A percentile compares a stretch with the other conserved stretches of the same genome.
These are phyloP conservation scores for Discostella pseudostelligera DNA, from an alignment of 108 stramenopile species.

Conservation along the genomic window DNA sequence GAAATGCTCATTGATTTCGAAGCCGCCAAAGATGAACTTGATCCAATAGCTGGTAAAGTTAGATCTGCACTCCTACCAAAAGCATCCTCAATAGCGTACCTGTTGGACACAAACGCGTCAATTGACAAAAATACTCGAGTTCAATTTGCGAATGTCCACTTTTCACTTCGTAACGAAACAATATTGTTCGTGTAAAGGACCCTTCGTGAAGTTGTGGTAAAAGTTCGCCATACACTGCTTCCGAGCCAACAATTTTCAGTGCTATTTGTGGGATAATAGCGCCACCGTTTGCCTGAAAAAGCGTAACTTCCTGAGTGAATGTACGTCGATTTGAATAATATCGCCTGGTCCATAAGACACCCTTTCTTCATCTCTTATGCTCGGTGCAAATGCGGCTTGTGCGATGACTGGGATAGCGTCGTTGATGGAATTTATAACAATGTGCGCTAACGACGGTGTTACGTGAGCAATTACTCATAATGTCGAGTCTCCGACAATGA, in stretches of 20 bases:
- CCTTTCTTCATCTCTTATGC: conserved; percentile 24
- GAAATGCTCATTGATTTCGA: conserved; percentile 36
- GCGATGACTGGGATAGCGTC: conserved; percentile 19
- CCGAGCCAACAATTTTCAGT: conserved; percentile 26
- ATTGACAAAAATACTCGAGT: conserved; percentile 33
- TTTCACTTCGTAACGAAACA: conserved; percentile 49
- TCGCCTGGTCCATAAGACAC: conserved; percentile 35
- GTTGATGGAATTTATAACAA: conserved; percentile 37
- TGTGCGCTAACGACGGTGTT: conserved; percentile 28
- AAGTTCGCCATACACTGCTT: conserved; percentile 21
- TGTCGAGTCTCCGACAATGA: conserved; percentile 26
- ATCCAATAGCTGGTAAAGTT: conserved; percentile 20
- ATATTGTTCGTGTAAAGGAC: conserved; percentile 10
- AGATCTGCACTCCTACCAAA: conserved; percentile 38
- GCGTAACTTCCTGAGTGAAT: conserved; percentile 39
- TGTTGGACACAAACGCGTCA: conserved; percentile 23
- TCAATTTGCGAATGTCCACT: conserved; percentile 37
- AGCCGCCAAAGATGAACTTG: conserved; percentile 12
- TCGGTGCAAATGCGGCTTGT: conserved; percentile 9
- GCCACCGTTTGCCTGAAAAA: neutral
- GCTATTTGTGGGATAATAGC: conserved; percentile 22
- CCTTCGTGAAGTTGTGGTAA: conserved; percentile 10
- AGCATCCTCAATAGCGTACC: conserved; percentile 41
- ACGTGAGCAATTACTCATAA: conserved; percentile 22
- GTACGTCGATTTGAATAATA: conserved; percentile 28